A percentile compares a stretch with the other conserved stretches of the same genome.
These are phyloP conservation scores for Botrytis fabae DNA, from an alignment of 2,329 filamentous ascomycete genomes.

Conservation along the genomic window DNA sequence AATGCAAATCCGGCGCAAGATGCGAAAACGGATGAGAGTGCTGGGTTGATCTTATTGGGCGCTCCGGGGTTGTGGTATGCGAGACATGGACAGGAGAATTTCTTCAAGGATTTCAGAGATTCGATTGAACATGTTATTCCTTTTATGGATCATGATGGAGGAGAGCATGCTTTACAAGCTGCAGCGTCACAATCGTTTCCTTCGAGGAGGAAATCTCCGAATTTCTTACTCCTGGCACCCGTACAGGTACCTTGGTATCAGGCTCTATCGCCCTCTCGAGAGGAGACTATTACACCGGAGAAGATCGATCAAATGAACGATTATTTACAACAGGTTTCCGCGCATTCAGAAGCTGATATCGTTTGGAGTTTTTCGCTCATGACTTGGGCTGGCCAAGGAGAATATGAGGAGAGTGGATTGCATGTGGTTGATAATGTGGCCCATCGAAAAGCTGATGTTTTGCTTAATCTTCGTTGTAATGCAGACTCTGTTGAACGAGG, in stretches of 20 bases:
- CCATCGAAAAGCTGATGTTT: conserved; percentile 51
- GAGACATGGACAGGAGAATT: conserved; percentile 49
- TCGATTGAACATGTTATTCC: conserved; percentile 49
- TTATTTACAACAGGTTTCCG: conserved; percentile 48
- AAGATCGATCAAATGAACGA: conserved; percentile 55
- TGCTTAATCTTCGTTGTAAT: conserved; percentile 56
- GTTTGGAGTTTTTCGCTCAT: conserved; percentile 54
- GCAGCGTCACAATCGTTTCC: conserved; percentile 33
- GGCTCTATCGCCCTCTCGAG: conserved; percentile 36
- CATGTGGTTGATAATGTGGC: conserved; percentile 51
- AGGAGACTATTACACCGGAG: conserved; percentile 48
- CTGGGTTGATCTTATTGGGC: conserved; percentile 53
- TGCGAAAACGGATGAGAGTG: conserved; percentile 35
- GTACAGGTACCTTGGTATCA: conserved; percentile 42
- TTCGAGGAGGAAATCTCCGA: conserved; percentile 31
- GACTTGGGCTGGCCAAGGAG: conserved; percentile 43
- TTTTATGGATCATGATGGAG: conserved; percentile 41
- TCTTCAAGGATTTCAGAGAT: conserved; percentile 48
- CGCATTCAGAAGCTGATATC: conserved; percentile 46
- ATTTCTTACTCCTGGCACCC: conserved; percentile 37
- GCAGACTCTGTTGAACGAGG: conserved; percentile 43
- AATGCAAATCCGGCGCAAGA: conserved; percentile 31
- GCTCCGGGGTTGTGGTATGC: conserved; percentile 57
- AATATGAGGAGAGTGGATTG: conserved; percentile 50
- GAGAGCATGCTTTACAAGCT: conserved; percentile 23